Percentiles rank a stretch among this genome's conserved stretches.
These are phyloP conservation scores for Polyporus arcularius DNA, from an alignment of 768 basidiomycete species.

Conservation along the genomic window DNA sequence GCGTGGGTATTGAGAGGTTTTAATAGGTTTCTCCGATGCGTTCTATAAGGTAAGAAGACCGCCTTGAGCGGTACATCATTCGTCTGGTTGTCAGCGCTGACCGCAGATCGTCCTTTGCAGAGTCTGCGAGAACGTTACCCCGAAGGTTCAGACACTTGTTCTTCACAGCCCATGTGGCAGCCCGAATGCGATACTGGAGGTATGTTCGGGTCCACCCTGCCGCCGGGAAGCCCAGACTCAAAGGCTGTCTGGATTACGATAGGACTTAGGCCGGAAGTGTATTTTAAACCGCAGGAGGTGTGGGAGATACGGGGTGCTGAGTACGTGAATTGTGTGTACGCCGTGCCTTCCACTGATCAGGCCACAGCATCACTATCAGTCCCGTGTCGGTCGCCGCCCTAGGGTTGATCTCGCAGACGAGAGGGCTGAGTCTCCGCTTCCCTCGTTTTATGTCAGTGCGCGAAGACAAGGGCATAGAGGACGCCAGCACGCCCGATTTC, in stretches of 20 bases:
- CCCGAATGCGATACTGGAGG: slow-evolving; percentile 63
- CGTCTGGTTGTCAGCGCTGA: background rate
- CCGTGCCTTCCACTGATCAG: slow-evolving; percentile 3
- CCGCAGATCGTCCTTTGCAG: slow-evolving; percentile 33
- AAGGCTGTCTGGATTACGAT: background rate
- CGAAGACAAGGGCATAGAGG: slow-evolving; percentile 71
- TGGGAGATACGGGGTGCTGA: slow-evolving; percentile 90
- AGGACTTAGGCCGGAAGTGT: slow-evolving; percentile 68
- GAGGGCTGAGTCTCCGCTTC: slow-evolving; percentile 85
- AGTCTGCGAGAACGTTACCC: slow-evolving; percentile 66
- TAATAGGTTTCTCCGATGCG: slow-evolving; percentile 75
- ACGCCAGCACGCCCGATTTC: slow-evolving; percentile 72
- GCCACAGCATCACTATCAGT: slow-evolving; percentile 71
- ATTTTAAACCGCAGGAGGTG: slow-evolving; percentile 72
- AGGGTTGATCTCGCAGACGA: slow-evolving; percentile 52
- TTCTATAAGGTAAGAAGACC: slow-evolving; percentile 65
- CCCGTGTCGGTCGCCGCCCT: slow-evolving; percentile 82
- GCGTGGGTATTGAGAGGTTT: slow-evolving; percentile 8
- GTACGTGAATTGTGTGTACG: slow-evolving; percentile 38
- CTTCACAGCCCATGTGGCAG: slow-evolving; percentile 51
- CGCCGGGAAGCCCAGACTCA: background rate
- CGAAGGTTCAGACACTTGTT: slow-evolving; percentile 57
- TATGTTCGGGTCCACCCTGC: slow-evolving; percentile 27
- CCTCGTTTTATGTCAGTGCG: slow-evolving; percentile 78
- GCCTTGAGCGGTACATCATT: background rate